Conservation (phyloP, 2,329 filamentous ascomycete genomes). For the Xylaria sp. region DNA sequence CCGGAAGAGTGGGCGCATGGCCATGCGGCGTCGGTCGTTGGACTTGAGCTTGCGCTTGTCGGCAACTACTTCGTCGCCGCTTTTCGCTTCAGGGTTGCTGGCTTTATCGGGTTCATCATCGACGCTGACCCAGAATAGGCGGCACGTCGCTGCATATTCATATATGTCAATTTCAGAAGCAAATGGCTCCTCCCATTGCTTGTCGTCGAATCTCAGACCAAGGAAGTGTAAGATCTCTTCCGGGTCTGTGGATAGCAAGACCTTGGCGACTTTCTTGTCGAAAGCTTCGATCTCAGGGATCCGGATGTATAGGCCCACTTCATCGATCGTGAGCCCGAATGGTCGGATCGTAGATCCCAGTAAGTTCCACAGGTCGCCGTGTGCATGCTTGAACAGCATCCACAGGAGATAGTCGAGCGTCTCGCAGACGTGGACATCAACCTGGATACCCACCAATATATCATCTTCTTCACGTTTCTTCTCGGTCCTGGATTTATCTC, state of each 20-base stretch:
- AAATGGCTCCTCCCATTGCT: slow-evolving; percentile 68
- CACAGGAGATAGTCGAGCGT: slow-evolving; percentile 63
- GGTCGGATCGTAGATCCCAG: slow-evolving; percentile 72
- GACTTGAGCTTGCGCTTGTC: slow-evolving; percentile 57
- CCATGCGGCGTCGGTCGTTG: slow-evolving; percentile 68
- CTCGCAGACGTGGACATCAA: slow-evolving; percentile 72
- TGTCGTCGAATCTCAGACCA: slow-evolving; percentile 61
- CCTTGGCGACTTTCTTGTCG: slow-evolving; percentile 66
- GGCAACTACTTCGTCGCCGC: slow-evolving; percentile 27
- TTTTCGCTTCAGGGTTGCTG: neutral
- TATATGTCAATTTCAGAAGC: slow-evolving; percentile 66
- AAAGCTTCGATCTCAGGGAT: slow-evolving; percentile 73
- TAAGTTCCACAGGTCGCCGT: slow-evolving; percentile 77
- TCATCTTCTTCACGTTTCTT: slow-evolving; percentile 30
- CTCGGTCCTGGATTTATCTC: neutral
- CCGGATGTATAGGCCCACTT: slow-evolving; percentile 71
- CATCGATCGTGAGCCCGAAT: slow-evolving; percentile 73
- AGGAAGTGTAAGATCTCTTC: slow-evolving; percentile 69
- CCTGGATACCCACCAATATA: slow-evolving; percentile 65
- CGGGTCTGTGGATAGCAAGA: slow-evolving; percentile 71
- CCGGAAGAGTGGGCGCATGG: slow-evolving; percentile 66
- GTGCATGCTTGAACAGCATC: slow-evolving; percentile 74
- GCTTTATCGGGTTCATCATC: neutral
- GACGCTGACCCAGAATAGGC: slow-evolving; percentile 65
- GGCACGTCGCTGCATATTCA: slow-evolving; percentile 67